Percentiles rank a stretch among this genome's conserved stretches.
phyloP scores from a whole-genome alignment of 306 rosid genomes.

The Erythrophleum fordii region DNA sequence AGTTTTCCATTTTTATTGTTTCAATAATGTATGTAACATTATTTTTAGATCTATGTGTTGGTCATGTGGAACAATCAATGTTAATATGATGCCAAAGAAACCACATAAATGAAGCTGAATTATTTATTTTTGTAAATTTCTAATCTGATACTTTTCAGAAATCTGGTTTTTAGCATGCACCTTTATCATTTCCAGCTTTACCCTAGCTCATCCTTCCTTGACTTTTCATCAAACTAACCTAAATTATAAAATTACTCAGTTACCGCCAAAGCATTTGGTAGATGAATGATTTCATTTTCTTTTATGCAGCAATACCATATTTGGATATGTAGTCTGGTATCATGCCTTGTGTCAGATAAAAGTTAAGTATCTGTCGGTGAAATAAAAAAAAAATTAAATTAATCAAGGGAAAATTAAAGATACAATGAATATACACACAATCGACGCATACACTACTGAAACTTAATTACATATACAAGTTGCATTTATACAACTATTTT shows the following conservation, averaged over 20 bases:
- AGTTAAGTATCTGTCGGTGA: not conserved
- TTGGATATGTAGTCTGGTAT: not conserved
- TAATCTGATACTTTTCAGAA: not conserved
- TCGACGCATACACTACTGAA: not conserved
- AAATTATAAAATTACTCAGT: not conserved
- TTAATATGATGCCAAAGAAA: not conserved
- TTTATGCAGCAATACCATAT: not conserved
- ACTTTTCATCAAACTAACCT: not conserved
- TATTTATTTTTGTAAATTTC: not conserved
- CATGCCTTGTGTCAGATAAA: not conserved
- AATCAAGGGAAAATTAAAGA: not conserved
- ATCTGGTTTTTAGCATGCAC: not conserved
- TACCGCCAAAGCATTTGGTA: not conserved
- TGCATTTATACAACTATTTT: not conserved
- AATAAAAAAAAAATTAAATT: not conserved
- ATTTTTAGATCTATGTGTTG: not conserved
- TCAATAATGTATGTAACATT: not conserved
- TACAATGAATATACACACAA: not conserved
- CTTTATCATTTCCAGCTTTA: not conserved
- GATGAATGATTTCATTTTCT: not conserved
- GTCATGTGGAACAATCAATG: not conserved
- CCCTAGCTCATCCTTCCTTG: not conserved
- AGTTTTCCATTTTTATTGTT: not conserved
- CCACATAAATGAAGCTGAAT: not conserved
- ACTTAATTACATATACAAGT: not conserved